These are phyloP conservation scores for Penicillium argentinense DNA, from an alignment of 495 filamentous ascomycete genomes.

Conservation along the genomic window DNA sequence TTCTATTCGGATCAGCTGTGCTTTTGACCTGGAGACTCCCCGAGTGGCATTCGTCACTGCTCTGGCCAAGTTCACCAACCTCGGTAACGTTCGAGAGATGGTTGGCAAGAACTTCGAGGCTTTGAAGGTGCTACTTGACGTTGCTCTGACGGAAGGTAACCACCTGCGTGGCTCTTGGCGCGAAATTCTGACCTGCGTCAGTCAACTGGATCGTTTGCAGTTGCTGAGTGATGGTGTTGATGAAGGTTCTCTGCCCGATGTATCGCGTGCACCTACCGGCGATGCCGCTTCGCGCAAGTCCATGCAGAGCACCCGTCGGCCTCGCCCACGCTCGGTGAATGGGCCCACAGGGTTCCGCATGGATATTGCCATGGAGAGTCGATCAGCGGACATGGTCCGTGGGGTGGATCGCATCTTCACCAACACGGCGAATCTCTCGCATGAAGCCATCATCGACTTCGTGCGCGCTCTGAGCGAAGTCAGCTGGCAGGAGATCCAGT, in stretches of 20 bases:
- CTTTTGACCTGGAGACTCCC: slow-evolving; percentile 89
- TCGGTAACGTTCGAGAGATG: slow-evolving; percentile 95
- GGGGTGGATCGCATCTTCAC: slow-evolving; percentile 95
- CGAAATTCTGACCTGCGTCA: slow-evolving; percentile 92
- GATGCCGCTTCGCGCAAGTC: slow-evolving; percentile 59
- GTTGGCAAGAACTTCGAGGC: slow-evolving; percentile 95
- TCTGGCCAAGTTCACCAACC: slow-evolving; percentile 88
- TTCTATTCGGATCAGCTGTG: slow-evolving; percentile 85
- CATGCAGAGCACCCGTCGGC: slow-evolving; percentile 61
- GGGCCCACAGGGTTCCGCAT: slow-evolving; percentile 68
- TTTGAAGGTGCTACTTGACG: slow-evolving; percentile 82
- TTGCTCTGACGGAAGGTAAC: slow-evolving; percentile 91
- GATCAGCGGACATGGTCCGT: slow-evolving; percentile 88
- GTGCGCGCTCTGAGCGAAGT: slow-evolving; percentile 91
- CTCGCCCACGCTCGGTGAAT: slow-evolving; percentile 64
- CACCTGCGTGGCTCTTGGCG: slow-evolving; percentile 87
- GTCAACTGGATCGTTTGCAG: slow-evolving; percentile 93
- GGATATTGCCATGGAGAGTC: slow-evolving; percentile 87
- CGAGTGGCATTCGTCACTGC: slow-evolving; percentile 93
- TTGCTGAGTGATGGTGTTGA: slow-evolving; percentile 93
- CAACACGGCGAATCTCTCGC: slow-evolving; percentile 87
- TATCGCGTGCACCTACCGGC: slow-evolving; percentile 72
- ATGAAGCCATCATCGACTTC: slow-evolving; percentile 97
- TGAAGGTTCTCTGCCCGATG: slow-evolving; percentile 87
- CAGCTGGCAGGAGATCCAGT: slow-evolving; percentile 98